phyloP scores from a whole-genome alignment of 2,329 filamentous ascomycete genomes.

The Nemania serpens region DNA sequence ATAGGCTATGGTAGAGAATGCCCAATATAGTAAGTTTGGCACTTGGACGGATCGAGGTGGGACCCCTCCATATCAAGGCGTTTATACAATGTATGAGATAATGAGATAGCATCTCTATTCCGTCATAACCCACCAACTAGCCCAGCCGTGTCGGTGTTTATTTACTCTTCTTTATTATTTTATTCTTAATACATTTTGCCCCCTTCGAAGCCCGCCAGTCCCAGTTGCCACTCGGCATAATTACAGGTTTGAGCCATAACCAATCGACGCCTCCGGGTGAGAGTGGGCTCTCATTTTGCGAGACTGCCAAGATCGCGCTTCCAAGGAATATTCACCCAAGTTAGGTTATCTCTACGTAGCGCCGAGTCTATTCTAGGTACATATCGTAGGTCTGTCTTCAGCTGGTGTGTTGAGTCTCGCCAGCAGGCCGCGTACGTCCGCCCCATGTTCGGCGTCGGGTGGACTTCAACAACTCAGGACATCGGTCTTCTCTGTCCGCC shows the following conservation, averaged over 20 bases:
- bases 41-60: background rate
- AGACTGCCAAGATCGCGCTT: background rate
- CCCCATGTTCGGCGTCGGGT: background rate
- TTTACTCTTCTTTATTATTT: background rate
- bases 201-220: background rate
- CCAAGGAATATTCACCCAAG: too few species aligned
- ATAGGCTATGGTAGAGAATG: too few species aligned
- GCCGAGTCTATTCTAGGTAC: background rate
- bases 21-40: background rate
- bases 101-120: slow-evolving; percentile 10
- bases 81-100: too few species aligned
- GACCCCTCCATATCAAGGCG: slow-evolving; percentile 6
- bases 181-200: too few species aligned
- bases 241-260: background rate
- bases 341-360: background rate
- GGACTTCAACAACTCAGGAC: background rate
- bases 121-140: slow-evolving; percentile 16
- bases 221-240: background rate
- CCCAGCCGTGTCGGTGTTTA: background rate
- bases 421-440: background rate
- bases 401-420: slow-evolving; percentile 3
- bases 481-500: background rate
- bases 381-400: background rate
- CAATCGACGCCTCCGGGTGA: background rate
- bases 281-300: background rate